Evolutionary conservation across 1,139 yeast species (phyloP).

Genomic region (Oligophagozyma castellii): DNA sequence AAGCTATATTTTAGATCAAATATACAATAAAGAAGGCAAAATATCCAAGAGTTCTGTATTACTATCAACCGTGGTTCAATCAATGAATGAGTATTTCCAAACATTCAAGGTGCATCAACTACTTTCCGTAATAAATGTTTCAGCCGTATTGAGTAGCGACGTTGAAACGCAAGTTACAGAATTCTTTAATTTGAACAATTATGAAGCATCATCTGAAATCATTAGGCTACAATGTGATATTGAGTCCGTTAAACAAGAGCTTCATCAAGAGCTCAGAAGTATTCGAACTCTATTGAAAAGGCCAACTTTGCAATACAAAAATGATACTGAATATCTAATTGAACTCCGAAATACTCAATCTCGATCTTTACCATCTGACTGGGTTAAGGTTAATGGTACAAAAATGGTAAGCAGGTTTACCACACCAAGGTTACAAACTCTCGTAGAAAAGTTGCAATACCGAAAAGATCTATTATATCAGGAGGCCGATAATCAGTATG

Average conservation of each 20-base stretch:
- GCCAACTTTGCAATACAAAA: constrained; percentile 45
- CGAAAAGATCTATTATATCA: constrained; percentile 45
- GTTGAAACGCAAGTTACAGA: constrained; percentile 32
- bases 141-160: constrained; percentile 42
- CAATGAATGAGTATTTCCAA: constrained; percentile 13
- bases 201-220: constrained; percentile 31
- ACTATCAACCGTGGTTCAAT: constrained; percentile 23
- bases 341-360: constrained; percentile 55
- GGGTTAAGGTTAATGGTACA: constrained; percentile 69
- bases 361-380: constrained; percentile 48
- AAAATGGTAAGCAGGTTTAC: constrained; percentile 59
- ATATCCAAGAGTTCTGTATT: constrained; percentile 20
- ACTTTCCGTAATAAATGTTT: constrained; percentile 41
- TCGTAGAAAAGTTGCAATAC: constrained; percentile 45
- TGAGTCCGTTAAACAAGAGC: constrained; percentile 27
- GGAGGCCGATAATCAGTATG: constrained; percentile 45
- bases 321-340: constrained; percentile 54
- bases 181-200: constrained; percentile 38
- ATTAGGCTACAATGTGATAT: constrained; percentile 31
- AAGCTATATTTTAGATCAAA: constrained; percentile 13
- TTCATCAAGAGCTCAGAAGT: constrained; percentile 37
- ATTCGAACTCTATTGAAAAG: constrained; percentile 38
- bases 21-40: constrained; percentile 12
- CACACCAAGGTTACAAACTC: constrained; percentile 39
- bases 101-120: constrained; percentile 21